Evolutionary conservation across 768 basidiomycete genomes (phyloP).

Genomic region (Mycena sanguinolenta): DNA sequence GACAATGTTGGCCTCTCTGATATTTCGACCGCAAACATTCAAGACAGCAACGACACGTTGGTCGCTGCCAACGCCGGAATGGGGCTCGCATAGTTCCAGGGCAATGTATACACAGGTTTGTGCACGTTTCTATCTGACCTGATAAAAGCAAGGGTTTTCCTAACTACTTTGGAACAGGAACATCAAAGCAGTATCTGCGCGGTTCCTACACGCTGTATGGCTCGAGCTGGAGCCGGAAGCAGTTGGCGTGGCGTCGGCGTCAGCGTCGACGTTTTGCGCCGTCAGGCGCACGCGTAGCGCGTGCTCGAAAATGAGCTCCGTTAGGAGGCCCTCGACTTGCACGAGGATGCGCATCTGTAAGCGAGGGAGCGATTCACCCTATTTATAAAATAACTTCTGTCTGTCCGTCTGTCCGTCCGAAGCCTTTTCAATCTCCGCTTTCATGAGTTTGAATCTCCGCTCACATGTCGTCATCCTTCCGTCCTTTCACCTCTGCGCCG

Average conservation of each 20-base stretch:
- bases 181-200: slow-evolving; percentile 7
- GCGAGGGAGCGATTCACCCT: too few species aligned
- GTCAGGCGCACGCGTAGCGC: slow-evolving; percentile 65
- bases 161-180: neutral
- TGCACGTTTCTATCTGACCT: neutral
- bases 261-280: slow-evolving; percentile 42
- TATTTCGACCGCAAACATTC: slow-evolving; percentile 3
- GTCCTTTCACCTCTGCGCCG: too few species aligned
- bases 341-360: too few species aligned
- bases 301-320: slow-evolving; percentile 44
- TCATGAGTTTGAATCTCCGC: too few species aligned
- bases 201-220: neutral
- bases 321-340: slow-evolving; percentile 41
- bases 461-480: too few species aligned
- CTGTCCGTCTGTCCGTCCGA: too few species aligned
- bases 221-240: too few species aligned
- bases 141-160: neutral
- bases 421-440: too few species aligned
- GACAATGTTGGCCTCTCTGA: slow-evolving; percentile 13
- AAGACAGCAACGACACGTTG: neutral
- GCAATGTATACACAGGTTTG: neutral
- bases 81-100: neutral
- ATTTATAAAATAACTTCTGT: too few species aligned
- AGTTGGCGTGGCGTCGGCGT: too few species aligned
- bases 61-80: neutral